Base-by-base conservation (phyloP, 1,284 basidiomycete genomes). In the Austroboletus novae-zelandiae region DNA sequence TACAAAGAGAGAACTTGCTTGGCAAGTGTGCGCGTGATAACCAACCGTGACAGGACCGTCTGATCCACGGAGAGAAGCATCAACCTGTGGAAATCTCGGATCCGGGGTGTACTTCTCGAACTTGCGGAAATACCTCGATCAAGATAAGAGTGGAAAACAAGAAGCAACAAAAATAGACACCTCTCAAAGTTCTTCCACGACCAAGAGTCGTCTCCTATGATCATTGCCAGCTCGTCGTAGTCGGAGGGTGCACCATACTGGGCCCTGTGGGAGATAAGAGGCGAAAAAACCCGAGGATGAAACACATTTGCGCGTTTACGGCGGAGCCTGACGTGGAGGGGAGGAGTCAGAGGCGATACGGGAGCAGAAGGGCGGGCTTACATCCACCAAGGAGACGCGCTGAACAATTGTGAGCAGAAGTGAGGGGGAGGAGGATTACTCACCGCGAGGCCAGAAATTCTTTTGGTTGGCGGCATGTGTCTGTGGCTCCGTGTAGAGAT, bases 361-460 rank as follows among this genome's bases (percentile, higher is more conserved):
- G 9, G 13, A 5, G 14, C 9, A 15, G 9, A 25, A 34, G 40
- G 30, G 30, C 25, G 6, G 17, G 74, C 80, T 63, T 61, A 84
- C 85, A 88, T 61, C 85, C 86, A 37, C 85, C 85, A 1, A 88
- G 72, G 61, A 87, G 70, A 60, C 81, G 85, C 1, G 71, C 86
- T 87, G 50, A 3, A 3, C 17, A 1, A 36, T 0, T 1, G 30
- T 61, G 20, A 61, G 56, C 11, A 37, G 17, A 29, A 35, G 32
- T 31, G 6, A 6, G 15, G 7, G 18, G 17, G 29, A 3, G 9
- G 3, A 40, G 10, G 0, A 37, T 10, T 23, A 61, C 72, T 10
- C 57, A 83, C 83, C 84, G 67, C 84, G 70, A 0, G 84, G 84
- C 81, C 83, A 87, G 51, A 74, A 83, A 34, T 72, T 71, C 41